phyloP scores from a whole-genome alignment of 345 rosid genomes.

The Eucalyptus viminalis region DNA sequence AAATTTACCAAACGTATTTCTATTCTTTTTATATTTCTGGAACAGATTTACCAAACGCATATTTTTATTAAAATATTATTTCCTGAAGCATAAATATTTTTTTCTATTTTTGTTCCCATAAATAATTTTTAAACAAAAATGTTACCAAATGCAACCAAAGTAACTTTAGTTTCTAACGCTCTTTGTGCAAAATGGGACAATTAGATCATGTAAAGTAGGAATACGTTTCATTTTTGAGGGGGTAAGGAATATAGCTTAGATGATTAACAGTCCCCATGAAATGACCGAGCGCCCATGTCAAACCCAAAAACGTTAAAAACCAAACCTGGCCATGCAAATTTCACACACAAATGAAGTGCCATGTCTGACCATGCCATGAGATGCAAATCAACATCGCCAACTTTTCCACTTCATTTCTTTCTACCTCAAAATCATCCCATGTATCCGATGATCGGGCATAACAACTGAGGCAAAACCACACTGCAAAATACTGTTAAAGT shows the following conservation, averaged over 20 bases:
- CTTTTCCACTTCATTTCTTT: neutral
- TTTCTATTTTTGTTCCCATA: fast-evolving
- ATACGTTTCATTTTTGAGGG: neutral
- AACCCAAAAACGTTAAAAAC: neutral
- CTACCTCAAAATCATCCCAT: neutral
- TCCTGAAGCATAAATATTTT: too few relatives aligned
- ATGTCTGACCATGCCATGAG: neutral
- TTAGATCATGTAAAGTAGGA: neutral
- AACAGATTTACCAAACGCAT: too few relatives aligned
- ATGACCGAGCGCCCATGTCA: neutral
- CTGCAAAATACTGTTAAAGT: neutral
- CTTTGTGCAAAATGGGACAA: neutral
- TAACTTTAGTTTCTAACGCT: neutral
- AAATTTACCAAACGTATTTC: too few relatives aligned
- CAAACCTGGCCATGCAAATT: neutral
- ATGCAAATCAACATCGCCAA: neutral
- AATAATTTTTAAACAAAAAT: too few relatives aligned
- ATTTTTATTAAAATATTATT: fast-evolving
- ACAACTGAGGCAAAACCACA: neutral
- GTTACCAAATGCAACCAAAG: fast-evolving
- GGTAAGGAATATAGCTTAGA: neutral
- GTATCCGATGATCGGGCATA: neutral
- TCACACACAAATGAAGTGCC: neutral
- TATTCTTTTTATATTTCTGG: too few relatives aligned
- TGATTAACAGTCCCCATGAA: neutral